These are phyloP conservation scores for Fusarium sp. DNA, from an alignment of 2,329 filamentous ascomycete genomes.

Conservation along the genomic window DNA sequence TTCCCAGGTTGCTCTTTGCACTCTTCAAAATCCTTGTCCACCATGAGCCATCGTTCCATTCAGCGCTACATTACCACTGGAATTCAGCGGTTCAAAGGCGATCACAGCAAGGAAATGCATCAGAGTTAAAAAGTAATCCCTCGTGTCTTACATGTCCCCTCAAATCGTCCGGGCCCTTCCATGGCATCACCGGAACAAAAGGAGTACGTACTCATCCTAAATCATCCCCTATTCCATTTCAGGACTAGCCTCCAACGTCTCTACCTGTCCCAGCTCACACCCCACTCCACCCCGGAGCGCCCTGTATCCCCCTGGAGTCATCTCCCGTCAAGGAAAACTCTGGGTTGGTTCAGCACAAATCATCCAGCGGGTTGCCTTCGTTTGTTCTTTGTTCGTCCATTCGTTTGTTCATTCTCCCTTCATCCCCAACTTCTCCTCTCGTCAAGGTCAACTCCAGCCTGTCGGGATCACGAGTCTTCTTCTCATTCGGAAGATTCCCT, in stretches of 20 bases:
- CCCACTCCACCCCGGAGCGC: constrained; percentile 39
- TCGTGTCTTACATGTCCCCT: background rate
- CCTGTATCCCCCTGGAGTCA: constrained; percentile 44
- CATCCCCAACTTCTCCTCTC: constrained; percentile 19
- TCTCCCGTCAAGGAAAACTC: constrained; percentile 41
- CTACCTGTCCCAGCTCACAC: constrained; percentile 28
- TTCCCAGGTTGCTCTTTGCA: constrained; percentile 13
- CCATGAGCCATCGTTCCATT: constrained; percentile 41
- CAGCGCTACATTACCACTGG: constrained; percentile 18
- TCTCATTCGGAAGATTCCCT: constrained; percentile 1
- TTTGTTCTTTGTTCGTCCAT: constrained; percentile 26
- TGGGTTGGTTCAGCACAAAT: constrained; percentile 36
- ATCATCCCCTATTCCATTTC: constrained; percentile 25
- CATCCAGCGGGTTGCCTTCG: constrained; percentile 25
- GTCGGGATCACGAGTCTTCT: constrained; percentile 25
- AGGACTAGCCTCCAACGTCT: constrained; percentile 22
- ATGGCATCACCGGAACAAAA: constrained; percentile 1
- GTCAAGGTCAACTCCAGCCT: constrained; percentile 3
- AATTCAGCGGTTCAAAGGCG: constrained; percentile 5
- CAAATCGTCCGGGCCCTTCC: background rate
- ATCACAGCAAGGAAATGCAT: background rate
- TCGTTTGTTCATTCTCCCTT: constrained; percentile 35
- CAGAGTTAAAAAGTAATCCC: background rate
- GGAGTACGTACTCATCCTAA: constrained; percentile 21
- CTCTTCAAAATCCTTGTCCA: constrained; percentile 31